A percentile compares a stretch with the other conserved stretches of the same genome.
These are phyloP conservation scores for Wickerhamomyces queroliae DNA, from an alignment of 805 yeast species.

Conservation along the genomic window DNA sequence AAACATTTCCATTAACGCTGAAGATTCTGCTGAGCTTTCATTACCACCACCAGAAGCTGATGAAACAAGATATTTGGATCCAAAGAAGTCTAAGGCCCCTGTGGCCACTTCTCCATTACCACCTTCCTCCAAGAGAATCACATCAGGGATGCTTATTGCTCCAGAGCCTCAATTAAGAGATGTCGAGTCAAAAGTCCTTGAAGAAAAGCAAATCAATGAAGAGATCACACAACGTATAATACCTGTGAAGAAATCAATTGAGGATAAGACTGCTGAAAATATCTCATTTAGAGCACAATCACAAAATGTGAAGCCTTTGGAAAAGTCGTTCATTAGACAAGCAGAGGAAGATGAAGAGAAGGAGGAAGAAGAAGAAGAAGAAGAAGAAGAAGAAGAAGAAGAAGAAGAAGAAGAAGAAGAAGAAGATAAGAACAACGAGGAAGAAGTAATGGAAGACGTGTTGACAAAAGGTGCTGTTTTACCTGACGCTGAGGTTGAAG, in stretches of 20 bases:
- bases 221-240: constrained; percentile 16
- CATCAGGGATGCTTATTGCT: constrained; percentile 37
- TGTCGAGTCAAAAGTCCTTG: constrained; percentile 30
- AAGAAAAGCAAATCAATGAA: constrained; percentile 30
- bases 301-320: too few relatives aligned
- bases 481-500: too few relatives aligned
- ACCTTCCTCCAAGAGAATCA: constrained; percentile 29
- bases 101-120: constrained; percentile 14
- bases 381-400: not conserved
- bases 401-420: not conserved
- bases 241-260: constrained; percentile 13
- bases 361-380: constrained; percentile 1
- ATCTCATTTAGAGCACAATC: not conserved
- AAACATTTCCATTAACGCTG: constrained; percentile 22
- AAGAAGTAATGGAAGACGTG: not conserved
- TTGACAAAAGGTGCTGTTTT: too few relatives aligned
- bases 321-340: too few relatives aligned
- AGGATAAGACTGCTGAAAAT: constrained; percentile 3
- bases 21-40: constrained; percentile 28
- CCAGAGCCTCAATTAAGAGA: constrained; percentile 39
- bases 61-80: constrained; percentile 15
- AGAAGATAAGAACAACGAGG: not conserved
- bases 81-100: constrained; percentile 16
- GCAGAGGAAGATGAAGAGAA: not conserved
- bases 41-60: constrained; percentile 22